Evolutionary conservation across 2,329 filamentous ascomycete genomes (phyloP).

Genomic region (Ceratocystis cacaofunesta): DNA sequence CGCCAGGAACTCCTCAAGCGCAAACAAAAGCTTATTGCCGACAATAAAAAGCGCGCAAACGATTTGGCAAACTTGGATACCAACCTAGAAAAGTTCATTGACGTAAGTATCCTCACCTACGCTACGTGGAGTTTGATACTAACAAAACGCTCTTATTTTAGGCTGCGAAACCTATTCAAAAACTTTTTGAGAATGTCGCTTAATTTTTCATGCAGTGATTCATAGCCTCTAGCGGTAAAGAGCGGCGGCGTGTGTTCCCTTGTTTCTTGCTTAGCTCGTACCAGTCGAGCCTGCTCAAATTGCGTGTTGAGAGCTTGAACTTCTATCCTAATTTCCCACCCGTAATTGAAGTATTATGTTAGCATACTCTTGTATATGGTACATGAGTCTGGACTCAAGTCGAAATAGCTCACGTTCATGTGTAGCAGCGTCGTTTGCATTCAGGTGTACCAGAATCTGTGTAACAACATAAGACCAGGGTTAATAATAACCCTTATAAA

Average conservation of each 20-base stretch:
- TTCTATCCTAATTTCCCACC: background rate
- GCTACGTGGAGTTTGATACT: conserved; percentile 4
- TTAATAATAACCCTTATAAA: background rate
- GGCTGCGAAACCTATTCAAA: conserved; percentile 80
- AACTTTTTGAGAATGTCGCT: conserved; percentile 62
- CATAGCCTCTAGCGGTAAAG: background rate
- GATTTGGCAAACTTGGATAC: conserved; percentile 82
- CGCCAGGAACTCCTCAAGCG: conserved; percentile 58
- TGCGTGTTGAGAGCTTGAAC: background rate
- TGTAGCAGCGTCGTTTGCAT: background rate
- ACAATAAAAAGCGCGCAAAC: conserved; percentile 86
- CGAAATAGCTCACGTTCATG: background rate
- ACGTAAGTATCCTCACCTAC: conserved; percentile 39
- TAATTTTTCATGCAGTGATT: conserved; percentile 19
- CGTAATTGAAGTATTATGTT: background rate
- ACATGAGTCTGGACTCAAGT: background rate
- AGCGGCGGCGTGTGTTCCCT: background rate
- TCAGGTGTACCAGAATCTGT: background rate
- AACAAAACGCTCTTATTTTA: conserved; percentile 24
- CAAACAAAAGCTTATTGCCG: conserved; percentile 46
- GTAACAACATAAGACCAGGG: background rate
- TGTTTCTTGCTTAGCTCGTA: conserved; percentile 6
- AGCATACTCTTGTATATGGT: background rate
- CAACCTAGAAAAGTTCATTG: conserved; percentile 86
- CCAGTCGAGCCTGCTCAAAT: conserved; percentile 7